Percentiles rank a stretch among this genome's conserved stretches.
Conservation (phyloP, 2,329 filamentous ascomycete genomes). For the Chaetomium sp. region DNA sequence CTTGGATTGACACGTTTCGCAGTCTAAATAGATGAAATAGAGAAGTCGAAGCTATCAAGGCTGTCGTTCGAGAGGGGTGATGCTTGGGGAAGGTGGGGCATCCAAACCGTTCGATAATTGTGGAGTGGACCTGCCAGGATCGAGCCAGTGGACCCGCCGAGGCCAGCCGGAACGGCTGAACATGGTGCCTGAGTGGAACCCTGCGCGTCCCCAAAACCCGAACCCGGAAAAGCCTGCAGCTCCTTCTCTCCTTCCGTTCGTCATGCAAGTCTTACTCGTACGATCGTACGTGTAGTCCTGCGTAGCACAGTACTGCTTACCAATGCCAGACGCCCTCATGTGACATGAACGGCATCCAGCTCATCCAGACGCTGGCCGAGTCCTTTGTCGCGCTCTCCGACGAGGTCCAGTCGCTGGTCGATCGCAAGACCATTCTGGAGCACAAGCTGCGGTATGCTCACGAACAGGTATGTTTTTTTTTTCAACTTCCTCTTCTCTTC, state of each 20-base stretch:
- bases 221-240: conserved; percentile 11
- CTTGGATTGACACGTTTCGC: too few relatives aligned
- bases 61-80: too few relatives aligned
- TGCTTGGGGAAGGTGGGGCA: too few relatives aligned
- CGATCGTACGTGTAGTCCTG: neutral
- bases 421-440: conserved; percentile 59
- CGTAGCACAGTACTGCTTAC: conserved; percentile 8
- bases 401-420: conserved; percentile 57
- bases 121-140: neutral
- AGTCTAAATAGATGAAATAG: too few relatives aligned
- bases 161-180: conserved; percentile 18
- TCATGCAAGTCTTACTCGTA: neutral
- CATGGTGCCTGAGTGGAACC: conserved; percentile 6
- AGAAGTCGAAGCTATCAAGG: too few relatives aligned
- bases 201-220: conserved; percentile 5
- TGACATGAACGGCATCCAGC: conserved; percentile 36
- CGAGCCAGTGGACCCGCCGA: neutral
- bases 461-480: conserved; percentile 48
- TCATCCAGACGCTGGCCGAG: conserved; percentile 54
- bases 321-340: conserved; percentile 23
- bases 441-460: conserved; percentile 61
- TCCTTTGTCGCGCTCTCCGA: conserved; percentile 59
- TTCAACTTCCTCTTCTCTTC: conserved; percentile 11
- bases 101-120: too few relatives aligned
- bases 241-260: neutral